Conservation (phyloP, 2,329 filamentous ascomycete species). For the Epichloe bromicola region DNA sequence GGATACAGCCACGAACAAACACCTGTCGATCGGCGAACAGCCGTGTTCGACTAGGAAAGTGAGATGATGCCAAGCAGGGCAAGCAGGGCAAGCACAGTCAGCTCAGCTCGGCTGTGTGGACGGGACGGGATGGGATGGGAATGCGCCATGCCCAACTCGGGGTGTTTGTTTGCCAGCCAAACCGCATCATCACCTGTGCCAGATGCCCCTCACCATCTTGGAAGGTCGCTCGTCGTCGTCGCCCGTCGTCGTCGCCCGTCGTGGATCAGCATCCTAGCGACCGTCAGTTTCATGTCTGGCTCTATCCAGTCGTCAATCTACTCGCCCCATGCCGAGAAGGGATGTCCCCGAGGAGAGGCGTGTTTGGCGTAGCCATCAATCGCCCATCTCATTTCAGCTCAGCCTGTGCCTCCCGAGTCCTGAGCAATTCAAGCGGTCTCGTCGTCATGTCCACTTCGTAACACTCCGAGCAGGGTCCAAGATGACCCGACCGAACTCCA, state of each 20-base stretch:
- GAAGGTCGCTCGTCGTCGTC: constrained; percentile 1
- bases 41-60: background rate
- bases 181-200: background rate
- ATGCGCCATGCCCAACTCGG: too few relatives aligned
- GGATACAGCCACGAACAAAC: background rate
- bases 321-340: too few relatives aligned
- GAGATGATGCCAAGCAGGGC: background rate
- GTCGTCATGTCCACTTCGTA: background rate
- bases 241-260: background rate
- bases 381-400: too few relatives aligned
- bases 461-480: background rate
- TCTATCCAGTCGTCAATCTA: too few relatives aligned
- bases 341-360: too few relatives aligned
- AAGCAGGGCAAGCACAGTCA: background rate
- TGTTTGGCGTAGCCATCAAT: too few relatives aligned
- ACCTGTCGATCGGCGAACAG: background rate
- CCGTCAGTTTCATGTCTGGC: background rate
- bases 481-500: background rate
- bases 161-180: background rate
- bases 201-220: background rate
- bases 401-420: too few relatives aligned
- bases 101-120: background rate
- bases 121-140: too few relatives aligned
- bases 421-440: too few relatives aligned
- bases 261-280: constrained; percentile 2